Evolutionary conservation across 306 rosid genomes (phyloP).

Genomic region (Fragaria iinumae): DNA sequence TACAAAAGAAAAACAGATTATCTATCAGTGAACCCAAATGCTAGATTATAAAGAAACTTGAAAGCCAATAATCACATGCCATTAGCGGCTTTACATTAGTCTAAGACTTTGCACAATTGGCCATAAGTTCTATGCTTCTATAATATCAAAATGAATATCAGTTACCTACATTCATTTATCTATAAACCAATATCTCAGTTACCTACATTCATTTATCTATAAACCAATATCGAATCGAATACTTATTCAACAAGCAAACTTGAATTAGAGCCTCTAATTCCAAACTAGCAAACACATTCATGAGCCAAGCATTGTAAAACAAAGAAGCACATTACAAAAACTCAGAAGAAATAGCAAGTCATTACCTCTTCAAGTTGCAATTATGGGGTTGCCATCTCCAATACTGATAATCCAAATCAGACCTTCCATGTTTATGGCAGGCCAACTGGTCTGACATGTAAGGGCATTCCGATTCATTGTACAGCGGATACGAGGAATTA

Average conservation of each 20-base stretch:
- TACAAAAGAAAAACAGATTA: slow-evolving; percentile 27
- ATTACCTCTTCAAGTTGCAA: slow-evolving; percentile 93
- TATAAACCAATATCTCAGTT: background rate
- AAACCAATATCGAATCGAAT: background rate
- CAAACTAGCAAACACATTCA: background rate
- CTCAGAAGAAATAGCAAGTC: slow-evolving; percentile 38
- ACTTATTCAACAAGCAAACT: background rate
- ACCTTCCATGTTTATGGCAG: slow-evolving; percentile 88
- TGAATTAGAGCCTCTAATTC: background rate
- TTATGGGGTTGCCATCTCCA: slow-evolving; percentile 97
- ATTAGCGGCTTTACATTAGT: background rate
- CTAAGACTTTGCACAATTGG: background rate
- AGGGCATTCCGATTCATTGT: slow-evolving; percentile 70
- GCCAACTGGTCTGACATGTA: slow-evolving; percentile 99
- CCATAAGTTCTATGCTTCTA: background rate
- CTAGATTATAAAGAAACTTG: slow-evolving; percentile 5
- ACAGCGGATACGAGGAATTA: slow-evolving; percentile 71
- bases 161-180: background rate
- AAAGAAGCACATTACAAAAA: background rate
- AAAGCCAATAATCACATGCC: slow-evolving; percentile 3
- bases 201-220: background rate
- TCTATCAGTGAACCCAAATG: slow-evolving; percentile 17
- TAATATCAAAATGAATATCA: background rate
- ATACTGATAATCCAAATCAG: slow-evolving; percentile 76
- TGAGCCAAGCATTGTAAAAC: slow-evolving; percentile 2